Conservation (phyloP, 139 green algal genomes). For the Picochlorum sp. region DNA sequence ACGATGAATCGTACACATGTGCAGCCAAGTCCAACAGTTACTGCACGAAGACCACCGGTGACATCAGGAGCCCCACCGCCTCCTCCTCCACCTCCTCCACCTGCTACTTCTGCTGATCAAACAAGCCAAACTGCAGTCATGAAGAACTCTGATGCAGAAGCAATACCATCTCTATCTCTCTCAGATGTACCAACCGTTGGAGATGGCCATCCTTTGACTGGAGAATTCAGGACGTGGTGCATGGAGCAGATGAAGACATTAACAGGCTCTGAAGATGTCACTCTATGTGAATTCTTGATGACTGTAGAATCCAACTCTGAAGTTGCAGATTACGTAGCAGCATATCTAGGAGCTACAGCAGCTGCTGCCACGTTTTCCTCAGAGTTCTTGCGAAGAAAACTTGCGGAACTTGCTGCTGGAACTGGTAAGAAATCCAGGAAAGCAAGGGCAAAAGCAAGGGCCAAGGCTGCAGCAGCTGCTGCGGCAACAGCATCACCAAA, state of each 20-base stretch:
- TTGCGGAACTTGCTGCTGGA: conserved; percentile 22
- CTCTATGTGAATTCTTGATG: conserved; percentile 68
- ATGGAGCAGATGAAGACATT: conserved; percentile 49
- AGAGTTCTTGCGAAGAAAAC: conserved; percentile 72
- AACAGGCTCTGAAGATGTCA: conserved; percentile 50
- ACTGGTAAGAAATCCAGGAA: conserved; percentile 11
- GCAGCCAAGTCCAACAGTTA: not conserved
- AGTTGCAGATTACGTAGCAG: conserved; percentile 63
- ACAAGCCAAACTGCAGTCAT: not conserved
- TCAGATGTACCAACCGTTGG: not conserved
- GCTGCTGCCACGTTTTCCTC: conserved; percentile 47
- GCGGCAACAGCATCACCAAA: not conserved
- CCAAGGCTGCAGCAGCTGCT: conserved; percentile 1
- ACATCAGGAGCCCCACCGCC: not conserved
- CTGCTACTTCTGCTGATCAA: not conserved
- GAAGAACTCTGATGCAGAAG: too few species aligned
- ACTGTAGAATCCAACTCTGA: conserved; percentile 50
- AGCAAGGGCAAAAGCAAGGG: conserved; percentile 19
- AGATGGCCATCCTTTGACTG: not conserved
- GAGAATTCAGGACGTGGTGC: conserved; percentile 41
- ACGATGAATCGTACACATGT: not conserved
- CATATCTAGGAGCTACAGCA: conserved; percentile 51
- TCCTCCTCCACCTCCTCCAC: not conserved
- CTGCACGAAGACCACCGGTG: not conserved
- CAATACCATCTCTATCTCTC: not conserved